Base-by-base conservation (phyloP, 169 alveolate species). In the Theileria equi region DNA sequence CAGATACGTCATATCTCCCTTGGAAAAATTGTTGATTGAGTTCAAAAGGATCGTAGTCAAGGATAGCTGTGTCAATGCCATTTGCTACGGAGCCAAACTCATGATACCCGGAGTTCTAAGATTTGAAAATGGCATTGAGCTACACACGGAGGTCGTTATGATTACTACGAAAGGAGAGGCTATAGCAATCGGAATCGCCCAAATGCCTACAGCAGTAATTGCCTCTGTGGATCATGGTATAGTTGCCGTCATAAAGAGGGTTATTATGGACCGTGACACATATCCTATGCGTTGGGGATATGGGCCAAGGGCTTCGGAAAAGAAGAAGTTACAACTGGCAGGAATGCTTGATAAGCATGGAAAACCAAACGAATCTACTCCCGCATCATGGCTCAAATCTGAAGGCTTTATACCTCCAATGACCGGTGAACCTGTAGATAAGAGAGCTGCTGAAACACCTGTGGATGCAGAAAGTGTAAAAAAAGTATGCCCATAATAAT, bases 121-220 rank as follows among this genome's bases (percentile, higher is more conserved):
- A 65, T 98, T 95, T 85, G 99, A 96, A 80, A 92, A 89, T 70
- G 91, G 88, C 61, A 97, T 98, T 45, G 99, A 98, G 81, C 89
- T 95, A 31, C 97, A 97, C 49, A 87, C 93, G 48, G 99, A 95
- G 80, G 90, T 97, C 40, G 99, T 98, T 31, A 74, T 98, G 71
- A 97, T 98, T 91, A 95, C 99, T 31, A 98, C 99, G 38, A 98
- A 98, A 91, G 99, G 99, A 4, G 99, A 98, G 89, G 99, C 99
- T 11, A 93, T 96, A 55, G 99, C 99, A 21, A 79, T 96, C 61
- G 99, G 98, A 16, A 91, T 97, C 47, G 99, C 99, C 11, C 98
- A 96, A 86, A 98, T 98, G 99, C 95, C 99, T 29, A 94, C 99
- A 17, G 96, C 99, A 23, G 99, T 96, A 44, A 95, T 98, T 25